Percentiles rank a stretch among this genome's conserved stretches.
These are phyloP conservation scores for Lactarius hatsudake DNA, from an alignment of 768 basidiomycete species.

Conservation along the genomic window DNA sequence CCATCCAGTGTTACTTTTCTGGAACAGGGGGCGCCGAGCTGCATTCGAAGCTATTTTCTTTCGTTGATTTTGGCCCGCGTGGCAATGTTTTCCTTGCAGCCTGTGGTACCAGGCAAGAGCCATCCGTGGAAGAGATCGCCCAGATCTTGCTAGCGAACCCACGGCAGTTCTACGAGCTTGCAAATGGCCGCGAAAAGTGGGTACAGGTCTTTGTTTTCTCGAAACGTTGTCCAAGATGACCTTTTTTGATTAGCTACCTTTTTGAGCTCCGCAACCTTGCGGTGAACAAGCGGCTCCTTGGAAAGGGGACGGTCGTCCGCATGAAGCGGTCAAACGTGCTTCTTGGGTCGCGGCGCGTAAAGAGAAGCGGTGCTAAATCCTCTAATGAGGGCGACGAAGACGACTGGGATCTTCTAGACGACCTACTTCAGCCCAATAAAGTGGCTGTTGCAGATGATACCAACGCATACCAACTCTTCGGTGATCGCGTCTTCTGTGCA, in stretches of 20 bases:
- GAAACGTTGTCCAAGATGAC: background rate
- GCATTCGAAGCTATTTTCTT: constrained; percentile 80
- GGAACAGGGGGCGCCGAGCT: constrained; percentile 52
- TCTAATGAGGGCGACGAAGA: constrained; percentile 60
- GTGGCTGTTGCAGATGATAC: constrained; percentile 87
- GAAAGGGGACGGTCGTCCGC: constrained; percentile 47
- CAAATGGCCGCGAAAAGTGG: constrained; percentile 68
- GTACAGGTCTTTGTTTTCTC: constrained; percentile 29
- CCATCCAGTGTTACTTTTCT: constrained; percentile 69
- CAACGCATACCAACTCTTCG: constrained; percentile 75
- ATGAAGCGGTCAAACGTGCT: constrained; percentile 75
- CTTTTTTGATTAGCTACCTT: constrained; percentile 56
- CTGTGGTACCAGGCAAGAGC: constrained; percentile 85
- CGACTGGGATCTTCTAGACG: constrained; percentile 69
- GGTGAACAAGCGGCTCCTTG: constrained; percentile 60
- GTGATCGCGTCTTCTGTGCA: constrained; percentile 68
- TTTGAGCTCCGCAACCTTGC: constrained; percentile 82
- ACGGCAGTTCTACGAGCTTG: constrained; percentile 63
- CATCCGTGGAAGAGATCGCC: constrained; percentile 80
- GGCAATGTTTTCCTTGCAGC: constrained; percentile 84
- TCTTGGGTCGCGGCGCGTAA: constrained; percentile 65
- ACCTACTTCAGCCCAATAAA: constrained; percentile 64
- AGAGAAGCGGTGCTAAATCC: constrained; percentile 35
- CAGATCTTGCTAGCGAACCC: constrained; percentile 68
- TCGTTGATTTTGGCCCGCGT: constrained; percentile 80